Base-by-base conservation (phyloP, 2,329 filamentous ascomycete species). In the Phyllosticta capitalensis region DNA sequence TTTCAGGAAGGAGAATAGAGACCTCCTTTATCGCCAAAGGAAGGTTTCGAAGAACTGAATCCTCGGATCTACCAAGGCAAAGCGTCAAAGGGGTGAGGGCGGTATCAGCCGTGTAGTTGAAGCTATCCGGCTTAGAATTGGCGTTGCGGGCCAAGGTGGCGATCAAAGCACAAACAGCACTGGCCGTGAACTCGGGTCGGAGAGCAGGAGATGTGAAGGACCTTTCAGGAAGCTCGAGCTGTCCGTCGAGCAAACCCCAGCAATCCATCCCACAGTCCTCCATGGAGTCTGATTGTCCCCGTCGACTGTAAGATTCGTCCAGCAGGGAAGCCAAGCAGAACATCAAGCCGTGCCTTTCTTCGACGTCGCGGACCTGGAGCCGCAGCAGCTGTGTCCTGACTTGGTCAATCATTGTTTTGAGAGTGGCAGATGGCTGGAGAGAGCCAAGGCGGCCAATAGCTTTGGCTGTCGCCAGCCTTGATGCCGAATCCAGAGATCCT, bases 401-500 rank as follows among this genome's bases (percentile, higher is more conserved):
- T 19, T 65, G 63, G 67, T 65, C 75, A 60, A 61, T 73, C 67
- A 63, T 82, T 61, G 1, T 75, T 73, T 6, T 62, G 57, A 65
- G 67, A 61, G 55, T 76, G 67, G 45, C 68, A 65, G n/a, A 58
- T 55, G 28, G 69, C 62, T 60, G 69, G 76, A 66, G 60, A 76
- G 74, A 38, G 70, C 75, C 63, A 4, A 92, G 69, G 1, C 71
- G 68, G 5, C 89, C 89, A 65, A 92, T 85, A 0, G 89, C 85
- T 1, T 73, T 74, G 1, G 88, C 90, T 14, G 90, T 86, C 55
- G 83, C 81, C 65, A 89, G 81, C 62, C 94, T 83, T 1, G 90
- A 90, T 5, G 80, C 76, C 0, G 85, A 81, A 70, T 96, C 91
- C 9, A 84, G 78, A 64, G 95, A 90, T 0, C 87, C 86, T n/a